Evolutionary conservation across 202 grass and related monocot genomes (phyloP).

Genomic region (Panicum virgatum): DNA sequence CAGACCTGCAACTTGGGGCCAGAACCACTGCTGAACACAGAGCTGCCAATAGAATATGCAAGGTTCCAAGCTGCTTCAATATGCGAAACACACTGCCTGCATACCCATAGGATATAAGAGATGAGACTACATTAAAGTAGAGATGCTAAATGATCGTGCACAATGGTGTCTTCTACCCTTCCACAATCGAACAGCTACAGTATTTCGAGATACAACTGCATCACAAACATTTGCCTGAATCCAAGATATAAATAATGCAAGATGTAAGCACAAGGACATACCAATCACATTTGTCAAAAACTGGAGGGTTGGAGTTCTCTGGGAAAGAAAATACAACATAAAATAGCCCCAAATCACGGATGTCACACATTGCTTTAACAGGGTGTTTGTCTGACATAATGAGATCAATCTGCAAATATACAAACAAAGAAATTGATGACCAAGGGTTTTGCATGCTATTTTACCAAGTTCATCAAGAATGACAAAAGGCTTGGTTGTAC

Average conservation of each 20-base stretch:
- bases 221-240: neutral
- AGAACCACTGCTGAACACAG: constrained; percentile 60
- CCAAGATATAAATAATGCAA: neutral
- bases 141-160: constrained; percentile 5
- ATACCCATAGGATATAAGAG: constrained; percentile 33
- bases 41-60: constrained; percentile 59
- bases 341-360: constrained; percentile 77
- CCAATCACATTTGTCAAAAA: constrained; percentile 63
- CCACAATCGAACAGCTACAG: neutral
- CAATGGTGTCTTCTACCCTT: neutral
- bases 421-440: neutral
- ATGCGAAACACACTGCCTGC: constrained; percentile 69
- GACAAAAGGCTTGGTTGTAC: neutral
- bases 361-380: constrained; percentile 62
- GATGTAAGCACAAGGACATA: constrained; percentile 19
- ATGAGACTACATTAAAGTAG: constrained; percentile 7
- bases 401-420: constrained; percentile 65
- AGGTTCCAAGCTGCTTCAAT: constrained; percentile 85
- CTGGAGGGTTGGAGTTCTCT: constrained; percentile 43
- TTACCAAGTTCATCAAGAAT: constrained; percentile 15
- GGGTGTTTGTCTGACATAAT: constrained; percentile 86
- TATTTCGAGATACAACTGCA: constrained; percentile 3
- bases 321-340: constrained; percentile 80
- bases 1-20: constrained; percentile 44
- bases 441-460: neutral